Percentiles rank a stretch among this genome's conserved stretches.
Evolutionary conservation across 1,284 basidiomycete species (phyloP).

Genomic region (Naganishia cerealis): DNA sequence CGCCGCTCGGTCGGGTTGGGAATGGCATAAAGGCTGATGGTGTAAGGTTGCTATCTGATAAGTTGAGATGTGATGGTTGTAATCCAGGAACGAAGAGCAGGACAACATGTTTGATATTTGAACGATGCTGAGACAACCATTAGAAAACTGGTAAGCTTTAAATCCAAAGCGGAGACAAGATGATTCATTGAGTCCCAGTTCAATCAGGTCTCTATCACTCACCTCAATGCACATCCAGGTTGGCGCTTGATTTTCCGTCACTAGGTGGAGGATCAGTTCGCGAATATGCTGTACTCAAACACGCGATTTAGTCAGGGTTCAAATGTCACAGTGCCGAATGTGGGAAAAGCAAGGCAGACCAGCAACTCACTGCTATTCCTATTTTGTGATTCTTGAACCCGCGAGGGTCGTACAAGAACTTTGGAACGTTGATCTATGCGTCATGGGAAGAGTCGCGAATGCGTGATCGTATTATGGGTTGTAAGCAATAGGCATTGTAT

Average conservation of each 20-base stretch:
- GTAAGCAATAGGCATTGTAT: constrained; percentile 25
- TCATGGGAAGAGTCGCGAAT: constrained; percentile 26
- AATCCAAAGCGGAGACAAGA: background rate
- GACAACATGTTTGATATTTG: constrained; percentile 72
- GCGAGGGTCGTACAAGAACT: constrained; percentile 73
- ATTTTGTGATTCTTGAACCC: constrained; percentile 73
- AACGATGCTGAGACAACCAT: constrained; percentile 61
- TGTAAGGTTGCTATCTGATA: constrained; percentile 61
- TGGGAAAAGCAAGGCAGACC: background rate
- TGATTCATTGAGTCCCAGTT: background rate
- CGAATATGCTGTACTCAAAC: constrained; percentile 67
- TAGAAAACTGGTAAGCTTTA: background rate
- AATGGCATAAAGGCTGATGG: constrained; percentile 43
- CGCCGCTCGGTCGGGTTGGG: constrained; percentile 59
- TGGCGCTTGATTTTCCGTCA: constrained; percentile 73
- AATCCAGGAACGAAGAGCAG: constrained; percentile 77
- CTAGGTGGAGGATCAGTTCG: constrained; percentile 74
- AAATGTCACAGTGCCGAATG: background rate
- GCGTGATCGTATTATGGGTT: constrained; percentile 24
- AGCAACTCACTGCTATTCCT: constrained; percentile 66
- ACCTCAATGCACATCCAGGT: constrained; percentile 82
- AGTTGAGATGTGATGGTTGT: constrained; percentile 65
- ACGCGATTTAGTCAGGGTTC: constrained; percentile 25
- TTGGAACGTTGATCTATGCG: constrained; percentile 62
- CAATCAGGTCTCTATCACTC: constrained; percentile 34